Conservation (phyloP, 2,329 filamentous ascomycete genomes). For the Coniochaeta pulveracea region DNA sequence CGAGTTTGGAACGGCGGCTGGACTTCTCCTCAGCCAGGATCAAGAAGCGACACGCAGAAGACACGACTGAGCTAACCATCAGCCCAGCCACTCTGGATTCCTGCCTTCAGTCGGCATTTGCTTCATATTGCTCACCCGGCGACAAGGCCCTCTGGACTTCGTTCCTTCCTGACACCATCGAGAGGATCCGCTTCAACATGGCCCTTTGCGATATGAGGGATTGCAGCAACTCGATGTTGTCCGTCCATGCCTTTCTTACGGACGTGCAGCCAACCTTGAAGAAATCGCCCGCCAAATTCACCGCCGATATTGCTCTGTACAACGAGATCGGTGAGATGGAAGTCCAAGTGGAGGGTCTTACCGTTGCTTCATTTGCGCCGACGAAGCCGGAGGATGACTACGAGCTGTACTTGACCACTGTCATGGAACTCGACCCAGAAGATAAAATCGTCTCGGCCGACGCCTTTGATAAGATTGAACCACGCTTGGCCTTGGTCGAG, state of each 20-base stretch:
- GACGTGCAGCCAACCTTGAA: conserved; percentile 12
- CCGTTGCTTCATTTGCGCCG: conserved; percentile 19
- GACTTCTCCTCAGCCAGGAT: conserved; percentile 22
- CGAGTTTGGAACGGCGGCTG: conserved; percentile 21
- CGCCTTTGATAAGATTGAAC: neutral
- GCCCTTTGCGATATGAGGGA: conserved; percentile 12
- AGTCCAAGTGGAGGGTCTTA: conserved; percentile 20
- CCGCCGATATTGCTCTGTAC: conserved; percentile 23
- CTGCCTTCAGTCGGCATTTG: conserved; percentile 29
- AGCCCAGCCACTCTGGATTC: conserved; percentile 29
- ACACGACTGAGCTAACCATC: conserved; percentile 22
- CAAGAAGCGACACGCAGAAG: conserved; percentile 19
- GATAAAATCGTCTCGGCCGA: conserved; percentile 20
- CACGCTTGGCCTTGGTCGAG: conserved; percentile 18
- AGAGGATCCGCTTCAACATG: conserved; percentile 24
- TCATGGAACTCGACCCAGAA: conserved; percentile 27
- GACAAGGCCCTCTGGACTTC: conserved; percentile 29
- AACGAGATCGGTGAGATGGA: conserved; percentile 19
- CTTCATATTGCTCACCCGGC: conserved; percentile 26
- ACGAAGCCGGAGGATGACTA: conserved; percentile 19
- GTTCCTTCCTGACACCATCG: conserved; percentile 25
- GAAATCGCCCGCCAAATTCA: conserved; percentile 17
- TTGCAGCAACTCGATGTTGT: conserved; percentile 9
- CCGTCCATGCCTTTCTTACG: conserved; percentile 21
- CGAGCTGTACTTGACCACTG: conserved; percentile 23